Percentiles rank a stretch among this genome's conserved stretches.
These are phyloP conservation scores for Rubus idaeus DNA, from an alignment of 306 rosid genomes.

Conservation along the genomic window DNA sequence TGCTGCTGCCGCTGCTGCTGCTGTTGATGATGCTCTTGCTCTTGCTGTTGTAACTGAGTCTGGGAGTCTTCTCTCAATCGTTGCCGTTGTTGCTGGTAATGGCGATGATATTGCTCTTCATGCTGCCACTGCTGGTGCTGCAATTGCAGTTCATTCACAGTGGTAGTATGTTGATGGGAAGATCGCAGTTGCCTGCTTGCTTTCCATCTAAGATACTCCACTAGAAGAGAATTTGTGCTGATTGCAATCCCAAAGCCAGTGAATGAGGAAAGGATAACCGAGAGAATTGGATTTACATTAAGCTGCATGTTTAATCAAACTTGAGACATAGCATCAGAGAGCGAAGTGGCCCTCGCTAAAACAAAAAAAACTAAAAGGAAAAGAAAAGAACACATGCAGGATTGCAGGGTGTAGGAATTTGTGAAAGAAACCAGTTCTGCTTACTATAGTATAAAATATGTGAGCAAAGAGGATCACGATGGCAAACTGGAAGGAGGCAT, in stretches of 20 bases:
- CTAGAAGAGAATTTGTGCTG: slow-evolving; percentile 56
- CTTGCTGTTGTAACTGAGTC: slow-evolving; percentile 20
- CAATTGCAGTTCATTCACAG: slow-evolving; percentile 25
- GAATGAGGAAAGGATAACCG: slow-evolving; percentile 66
- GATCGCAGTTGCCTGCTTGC: slow-evolving; percentile 47
- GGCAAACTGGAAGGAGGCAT: slow-evolving; percentile 87
- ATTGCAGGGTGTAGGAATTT: slow-evolving; percentile 3
- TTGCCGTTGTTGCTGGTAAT: slow-evolving; percentile 9
- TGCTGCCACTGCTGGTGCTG: slow-evolving; percentile 36
- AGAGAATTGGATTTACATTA: slow-evolving; percentile 52
- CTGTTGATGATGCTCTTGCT: neutral
- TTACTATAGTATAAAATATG: slow-evolving; percentile 75
- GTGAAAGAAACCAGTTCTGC: slow-evolving; percentile 31
- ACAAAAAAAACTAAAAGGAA: neutral
- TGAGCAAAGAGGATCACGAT: slow-evolving; percentile 75
- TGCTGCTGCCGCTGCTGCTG: slow-evolving; percentile 18
- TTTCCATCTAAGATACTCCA: slow-evolving; percentile 69
- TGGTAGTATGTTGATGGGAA: slow-evolving; percentile 32
- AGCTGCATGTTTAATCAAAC: slow-evolving; percentile 45
- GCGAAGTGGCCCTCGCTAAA: neutral
- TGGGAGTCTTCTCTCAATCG: slow-evolving; percentile 6
- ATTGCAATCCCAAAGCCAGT: slow-evolving; percentile 78
- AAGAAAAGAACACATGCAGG: neutral
- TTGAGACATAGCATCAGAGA: slow-evolving; percentile 20
- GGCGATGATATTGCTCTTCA: slow-evolving; percentile 27